Evolutionary conservation across 345 rosid species (phyloP).

Genomic region (Boechera retrofracta): DNA sequence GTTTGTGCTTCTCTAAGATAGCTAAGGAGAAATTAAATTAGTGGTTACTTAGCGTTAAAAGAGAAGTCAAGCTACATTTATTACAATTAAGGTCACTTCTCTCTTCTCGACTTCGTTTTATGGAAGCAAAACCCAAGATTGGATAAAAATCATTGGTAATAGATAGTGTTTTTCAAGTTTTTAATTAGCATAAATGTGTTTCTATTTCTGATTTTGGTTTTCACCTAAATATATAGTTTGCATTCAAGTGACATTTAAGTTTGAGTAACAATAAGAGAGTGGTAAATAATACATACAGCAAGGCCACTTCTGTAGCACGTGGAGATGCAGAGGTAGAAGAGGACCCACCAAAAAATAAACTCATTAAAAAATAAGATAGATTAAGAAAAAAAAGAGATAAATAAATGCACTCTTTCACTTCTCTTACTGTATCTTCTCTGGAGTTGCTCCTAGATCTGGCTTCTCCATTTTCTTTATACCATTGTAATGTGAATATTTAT

Average conservation of each 20-base stretch:
- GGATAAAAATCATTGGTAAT: conserved; percentile 21
- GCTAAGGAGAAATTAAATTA: conserved; percentile 17
- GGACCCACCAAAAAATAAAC: conserved; percentile 10
- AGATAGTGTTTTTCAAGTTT: neutral
- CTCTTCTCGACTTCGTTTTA: conserved; percentile 7
- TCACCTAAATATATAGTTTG: conserved; percentile 40
- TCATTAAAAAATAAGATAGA: neutral
- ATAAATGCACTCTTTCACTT: neutral
- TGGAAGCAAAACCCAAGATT: conserved; percentile 30
- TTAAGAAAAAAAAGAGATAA: conserved; percentile 2
- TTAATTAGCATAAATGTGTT: conserved; percentile 14
- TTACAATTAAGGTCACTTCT: conserved; percentile 21
- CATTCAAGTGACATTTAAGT: conserved; percentile 42
- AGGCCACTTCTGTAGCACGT: conserved; percentile 36
- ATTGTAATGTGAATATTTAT: neutral
- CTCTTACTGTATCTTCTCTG: conserved; percentile 1
- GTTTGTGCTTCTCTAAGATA: conserved; percentile 26
- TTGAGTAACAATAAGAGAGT: conserved; percentile 33
- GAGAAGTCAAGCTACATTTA: conserved; percentile 38
- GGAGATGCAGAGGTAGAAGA: conserved; percentile 38
- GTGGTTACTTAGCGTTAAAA: conserved; percentile 32
- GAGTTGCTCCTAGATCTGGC: conserved; percentile 14
- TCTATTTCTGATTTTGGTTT: conserved; percentile 23
- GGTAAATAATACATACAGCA: conserved; percentile 38
- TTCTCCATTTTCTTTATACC: conserved; percentile 22